Conservation (phyloP, 2,329 filamentous ascomycete genomes). For the Tothia fuscella region DNA sequence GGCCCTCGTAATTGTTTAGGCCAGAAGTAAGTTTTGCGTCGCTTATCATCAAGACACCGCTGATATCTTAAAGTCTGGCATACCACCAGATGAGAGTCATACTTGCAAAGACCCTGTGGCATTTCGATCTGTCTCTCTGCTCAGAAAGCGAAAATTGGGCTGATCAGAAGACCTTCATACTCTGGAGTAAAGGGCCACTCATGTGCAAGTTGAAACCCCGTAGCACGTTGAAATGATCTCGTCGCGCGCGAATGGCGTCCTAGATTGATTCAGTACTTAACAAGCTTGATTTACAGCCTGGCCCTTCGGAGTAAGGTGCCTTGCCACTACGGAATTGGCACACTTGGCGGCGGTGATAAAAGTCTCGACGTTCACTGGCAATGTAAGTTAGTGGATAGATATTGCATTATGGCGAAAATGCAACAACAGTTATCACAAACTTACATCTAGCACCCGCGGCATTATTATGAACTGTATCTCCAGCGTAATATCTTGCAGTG, state of each 20-base stretch:
- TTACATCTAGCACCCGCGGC: constrained; percentile 13
- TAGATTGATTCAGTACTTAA: too few species aligned
- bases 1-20: constrained; percentile 24
- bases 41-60: background rate
- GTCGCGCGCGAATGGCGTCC: too few species aligned
- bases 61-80: constrained; percentile 17
- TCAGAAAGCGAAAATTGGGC: constrained; percentile 12
- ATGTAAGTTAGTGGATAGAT: too few species aligned
- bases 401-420: too few species aligned
- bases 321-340: background rate
- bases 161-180: constrained; percentile 19
- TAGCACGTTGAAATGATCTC: too few species aligned
- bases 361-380: constrained; percentile 6
- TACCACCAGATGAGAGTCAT: constrained; percentile 27
- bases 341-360: constrained; percentile 4
- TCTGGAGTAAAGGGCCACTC: constrained; percentile 22
- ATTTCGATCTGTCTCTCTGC: constrained; percentile 27
- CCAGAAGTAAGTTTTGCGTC: constrained; percentile 9
- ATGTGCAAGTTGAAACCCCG: background rate
- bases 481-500: constrained; percentile 20
- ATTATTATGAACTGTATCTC: too few species aligned
- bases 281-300: background rate
- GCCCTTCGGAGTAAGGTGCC: background rate
- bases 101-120: constrained; percentile 27
- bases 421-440: background rate